Percentiles rank a stretch among this genome's conserved stretches.
phyloP scores from a whole-genome alignment of 2,329 filamentous ascomycete species.

The Thielaviopsis cerberus region DNA sequence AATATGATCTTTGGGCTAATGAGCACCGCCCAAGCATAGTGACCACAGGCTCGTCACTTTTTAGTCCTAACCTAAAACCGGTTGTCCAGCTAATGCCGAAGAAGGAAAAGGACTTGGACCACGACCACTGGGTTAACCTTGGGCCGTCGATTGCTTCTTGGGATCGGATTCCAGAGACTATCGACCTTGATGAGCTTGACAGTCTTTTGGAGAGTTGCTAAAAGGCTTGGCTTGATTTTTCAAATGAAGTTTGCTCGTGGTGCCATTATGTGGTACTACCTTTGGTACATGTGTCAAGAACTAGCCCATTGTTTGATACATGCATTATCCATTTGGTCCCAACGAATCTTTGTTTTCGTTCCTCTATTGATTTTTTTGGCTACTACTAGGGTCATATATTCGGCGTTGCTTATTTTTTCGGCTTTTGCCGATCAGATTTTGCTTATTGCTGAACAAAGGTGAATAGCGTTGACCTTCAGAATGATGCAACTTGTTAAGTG shows the following conservation, averaged over 20 bases:
- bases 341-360: not conserved
- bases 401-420: not conserved
- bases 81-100: slow-evolving; percentile 14
- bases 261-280: not conserved
- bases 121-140: slow-evolving; percentile 22
- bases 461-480: not conserved
- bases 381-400: not conserved
- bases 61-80: slow-evolving; percentile 13
- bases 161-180: slow-evolving; percentile 64
- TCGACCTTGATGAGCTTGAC: slow-evolving; percentile 86
- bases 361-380: not conserved
- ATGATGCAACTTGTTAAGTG: not conserved
- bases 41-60: slow-evolving; percentile 17
- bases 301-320: not conserved
- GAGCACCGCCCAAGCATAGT: slow-evolving; percentile 16
- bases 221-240: no score
- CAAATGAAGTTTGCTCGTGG: no score
- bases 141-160: slow-evolving; percentile 22
- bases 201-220: slow-evolving; percentile 62
- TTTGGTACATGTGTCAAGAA: not conserved
- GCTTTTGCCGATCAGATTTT: not conserved
- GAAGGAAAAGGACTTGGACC: slow-evolving; percentile 24
- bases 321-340: not conserved
- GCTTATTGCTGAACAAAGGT: not conserved
- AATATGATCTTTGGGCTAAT: slow-evolving; percentile 12